Evolutionary conservation across 257 asterid genomes (phyloP).

Genomic region (Nicotiana benthamiana): DNA sequence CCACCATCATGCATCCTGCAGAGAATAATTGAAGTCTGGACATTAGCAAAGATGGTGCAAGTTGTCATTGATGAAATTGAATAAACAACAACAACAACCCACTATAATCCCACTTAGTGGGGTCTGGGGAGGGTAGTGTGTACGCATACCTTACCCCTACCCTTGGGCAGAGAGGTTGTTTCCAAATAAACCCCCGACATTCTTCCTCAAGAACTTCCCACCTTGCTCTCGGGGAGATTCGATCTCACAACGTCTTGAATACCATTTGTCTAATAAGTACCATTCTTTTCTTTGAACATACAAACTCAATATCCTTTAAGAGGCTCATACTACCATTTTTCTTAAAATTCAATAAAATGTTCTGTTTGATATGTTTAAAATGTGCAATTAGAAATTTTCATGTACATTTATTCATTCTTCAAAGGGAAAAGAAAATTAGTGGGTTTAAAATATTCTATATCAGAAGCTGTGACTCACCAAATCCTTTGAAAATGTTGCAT

Average conservation of each 20-base stretch:
- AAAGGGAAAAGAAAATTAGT: neutral
- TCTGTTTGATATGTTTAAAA: too few species aligned
- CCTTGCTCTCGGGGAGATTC: too few species aligned
- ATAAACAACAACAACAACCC: too few species aligned
- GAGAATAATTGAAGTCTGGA: neutral
- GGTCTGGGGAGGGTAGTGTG: too few species aligned
- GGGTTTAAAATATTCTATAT: neutral
- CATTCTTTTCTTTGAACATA: neutral
- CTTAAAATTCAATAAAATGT: too few species aligned
- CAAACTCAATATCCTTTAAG: neutral
- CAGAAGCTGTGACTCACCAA: neutral
- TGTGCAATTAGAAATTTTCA: neutral
- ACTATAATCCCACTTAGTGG: too few species aligned
- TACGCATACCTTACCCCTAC: too few species aligned
- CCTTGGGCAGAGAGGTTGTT: too few species aligned
- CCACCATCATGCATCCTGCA: constrained; percentile 98
- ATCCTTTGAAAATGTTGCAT: neutral
- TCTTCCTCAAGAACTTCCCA: too few species aligned
- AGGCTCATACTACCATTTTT: too few species aligned
- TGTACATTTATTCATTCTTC: neutral
- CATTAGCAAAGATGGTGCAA: neutral
- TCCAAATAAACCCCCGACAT: too few species aligned
- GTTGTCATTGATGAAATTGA: neutral
- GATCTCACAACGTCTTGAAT: neutral
- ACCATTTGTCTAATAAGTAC: neutral